These are phyloP conservation scores for Trichoderma erinaceum DNA, from an alignment of 495 filamentous ascomycete genomes.

Conservation along the genomic window DNA sequence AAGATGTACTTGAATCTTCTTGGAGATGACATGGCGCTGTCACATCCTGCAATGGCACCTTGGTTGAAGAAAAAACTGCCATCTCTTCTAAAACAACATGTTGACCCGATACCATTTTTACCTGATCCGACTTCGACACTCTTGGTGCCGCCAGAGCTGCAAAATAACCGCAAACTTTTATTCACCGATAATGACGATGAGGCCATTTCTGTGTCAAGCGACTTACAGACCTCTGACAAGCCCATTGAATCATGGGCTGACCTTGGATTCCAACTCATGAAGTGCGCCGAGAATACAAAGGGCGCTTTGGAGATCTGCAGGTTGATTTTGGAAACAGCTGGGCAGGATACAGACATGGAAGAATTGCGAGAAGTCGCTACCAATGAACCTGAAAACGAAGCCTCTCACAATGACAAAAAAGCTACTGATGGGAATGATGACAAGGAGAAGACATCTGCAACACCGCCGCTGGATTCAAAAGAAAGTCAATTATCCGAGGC, in stretches of 20 bases:
- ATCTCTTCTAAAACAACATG: slow-evolving; percentile 54
- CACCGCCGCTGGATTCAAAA: background rate
- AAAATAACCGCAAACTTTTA: slow-evolving; percentile 1
- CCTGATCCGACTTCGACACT: slow-evolving; percentile 46
- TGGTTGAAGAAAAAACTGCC: slow-evolving; percentile 58
- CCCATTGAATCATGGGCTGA: slow-evolving; percentile 1
- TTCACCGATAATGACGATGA: background rate
- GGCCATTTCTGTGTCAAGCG: slow-evolving; percentile 49
- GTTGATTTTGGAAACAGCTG: slow-evolving; percentile 4
- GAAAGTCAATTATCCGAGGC: slow-evolving; percentile 14
- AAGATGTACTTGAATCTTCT: slow-evolving; percentile 58
- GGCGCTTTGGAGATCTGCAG: slow-evolving; percentile 14
- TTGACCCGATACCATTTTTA: slow-evolving; percentile 74
- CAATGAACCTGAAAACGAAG: background rate
- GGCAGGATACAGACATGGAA: slow-evolving; percentile 19
- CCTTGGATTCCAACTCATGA: slow-evolving; percentile 14
- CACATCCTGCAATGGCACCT: slow-evolving; percentile 58
- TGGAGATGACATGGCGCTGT: slow-evolving; percentile 65
- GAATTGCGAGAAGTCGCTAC: slow-evolving; percentile 21
- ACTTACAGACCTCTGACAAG: slow-evolving; percentile 25
- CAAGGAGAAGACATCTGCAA: background rate
- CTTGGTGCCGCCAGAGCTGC: slow-evolving; percentile 19
- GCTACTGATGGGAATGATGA: background rate
- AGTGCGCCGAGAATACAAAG: slow-evolving; percentile 11
- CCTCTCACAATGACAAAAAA: background rate